Evolutionary conservation across 257 asterid species (phyloP), one percentile per base, ranked within the genome.

Genomic region (Solanum tacnaense): DNA sequence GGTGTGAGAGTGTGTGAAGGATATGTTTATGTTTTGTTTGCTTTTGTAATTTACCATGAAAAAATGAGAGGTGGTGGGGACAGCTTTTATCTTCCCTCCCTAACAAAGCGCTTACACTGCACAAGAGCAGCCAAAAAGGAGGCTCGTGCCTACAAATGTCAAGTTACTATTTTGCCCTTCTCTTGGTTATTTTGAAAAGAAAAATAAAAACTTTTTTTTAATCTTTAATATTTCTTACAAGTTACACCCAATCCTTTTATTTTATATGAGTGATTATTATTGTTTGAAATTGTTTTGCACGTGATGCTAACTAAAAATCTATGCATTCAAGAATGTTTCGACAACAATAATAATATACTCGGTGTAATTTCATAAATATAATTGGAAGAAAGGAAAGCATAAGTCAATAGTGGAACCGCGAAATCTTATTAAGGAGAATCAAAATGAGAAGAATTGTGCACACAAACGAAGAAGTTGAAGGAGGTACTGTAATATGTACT

Each of bases 61-160:
- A 79, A 83, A 2, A 23, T 23, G 83, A 84, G 89, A 32, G 68
- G 60, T 38, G 94, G 93, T 91, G 96, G 96, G 98, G 93, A 88
- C 94, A 83, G 72, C 90, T 87, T 92, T 88, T 86, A 89, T 89
- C 93, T 90, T 39, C 87, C 87, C 86, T 87, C 74, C 86, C 87
- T 90, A 87, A 90, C 92, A 81, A 81, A 81, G 93, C 92, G 90
- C 92, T 92, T 89, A 87, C 93, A 91, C 87, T 29, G 89, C 91
- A 88, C 87, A 86, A 89, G 91, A 86, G 87, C 88, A 87, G 88
- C 91, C 88, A 81, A 86, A 71, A 83, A 83, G 86, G 87, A 85
- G 78, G 87, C 86, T 89, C 65, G 86, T 83, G 84, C 87, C 86
- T 90, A 81, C 34, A 3, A 1, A 0, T 5, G 9, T 23, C 7